Evolutionary conservation across 164 flowering plant genomes (phyloP), one percentile per base, ranked within the genome.

Genomic region (Stephania japonica): DNA sequence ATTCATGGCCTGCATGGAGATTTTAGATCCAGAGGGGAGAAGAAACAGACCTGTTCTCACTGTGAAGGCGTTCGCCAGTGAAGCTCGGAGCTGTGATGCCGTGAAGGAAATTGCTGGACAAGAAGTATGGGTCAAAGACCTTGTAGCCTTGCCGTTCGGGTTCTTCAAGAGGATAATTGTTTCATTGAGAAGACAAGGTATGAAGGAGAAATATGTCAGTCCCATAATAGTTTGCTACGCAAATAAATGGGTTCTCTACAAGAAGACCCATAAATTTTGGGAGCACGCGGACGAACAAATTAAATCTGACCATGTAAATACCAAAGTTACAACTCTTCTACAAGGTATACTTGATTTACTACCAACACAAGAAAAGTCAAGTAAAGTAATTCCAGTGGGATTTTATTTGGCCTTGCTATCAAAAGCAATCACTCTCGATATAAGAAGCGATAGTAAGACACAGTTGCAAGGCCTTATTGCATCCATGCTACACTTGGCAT

Each of bases 1-100:
- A 43, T 94, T 94, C 85, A 94, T 92, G 97, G 91, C 94, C 71
- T 94, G 93, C 73, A 94, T 92, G 98, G 98, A 94, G 83, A 90
- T 92, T 76, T 93, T 94, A 49, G 97, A 94, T 74, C 98, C 97
- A 0, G 97, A 92, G 74, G 82, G 89, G 68, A 85, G 89, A 76
- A 73, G 93, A 42, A 87, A 87, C 65, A 78, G 74, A 19, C 95
- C 97, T 1, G 89, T 87, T 4, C 75, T 85, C 4, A 84, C 91
- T 7, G 43, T 90, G 72, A 87, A 89, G 72, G 78, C 81, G 62
- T 82, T 91, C 68, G 78, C 81, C 5, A 73, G 76, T 71, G 86
- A 73, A 70, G 73, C 86, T 67, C 90, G 96, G 98, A 89, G 83
- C 76, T 80, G 77, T 68, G 85, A 86, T 56, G 65, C 67, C 9